phyloP scores from a whole-genome alignment of 768 basidiomycete genomes.

The Lactarius quietus region DNA sequence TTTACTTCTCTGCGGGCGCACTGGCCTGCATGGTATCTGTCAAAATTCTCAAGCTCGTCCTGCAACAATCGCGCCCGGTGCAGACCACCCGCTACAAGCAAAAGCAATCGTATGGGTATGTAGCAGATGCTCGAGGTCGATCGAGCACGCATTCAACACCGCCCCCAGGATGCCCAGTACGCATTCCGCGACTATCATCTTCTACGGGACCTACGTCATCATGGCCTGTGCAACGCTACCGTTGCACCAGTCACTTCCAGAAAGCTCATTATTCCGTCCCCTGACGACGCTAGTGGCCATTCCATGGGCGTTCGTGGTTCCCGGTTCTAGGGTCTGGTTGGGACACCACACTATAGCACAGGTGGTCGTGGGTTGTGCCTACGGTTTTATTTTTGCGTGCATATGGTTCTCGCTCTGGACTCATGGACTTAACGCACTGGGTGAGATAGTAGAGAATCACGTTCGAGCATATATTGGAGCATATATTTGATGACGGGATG shows the following conservation, averaged over 20 bases:
- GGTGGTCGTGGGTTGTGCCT: slow-evolving; percentile 54
- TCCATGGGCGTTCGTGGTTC: slow-evolving; percentile 54
- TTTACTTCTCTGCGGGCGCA: slow-evolving; percentile 58
- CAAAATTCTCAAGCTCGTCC: slow-evolving; percentile 54
- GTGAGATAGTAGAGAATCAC: slow-evolving; percentile 26
- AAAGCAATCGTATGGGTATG: slow-evolving; percentile 69
- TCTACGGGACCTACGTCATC: slow-evolving; percentile 56
- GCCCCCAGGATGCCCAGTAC: slow-evolving; percentile 74
- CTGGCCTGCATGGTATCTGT: slow-evolving; percentile 53
- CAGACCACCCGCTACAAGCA: slow-evolving; percentile 34
- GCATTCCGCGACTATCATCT: slow-evolving; percentile 67
- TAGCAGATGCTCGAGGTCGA: background rate
- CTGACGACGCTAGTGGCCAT: slow-evolving; percentile 45
- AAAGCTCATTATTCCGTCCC: slow-evolving; percentile 37
- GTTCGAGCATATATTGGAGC: slow-evolving; percentile 13
- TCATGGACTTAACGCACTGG: slow-evolving; percentile 32
- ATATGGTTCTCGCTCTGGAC: slow-evolving; percentile 62
- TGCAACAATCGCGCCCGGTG: slow-evolving; percentile 63
- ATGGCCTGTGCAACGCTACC: slow-evolving; percentile 58
- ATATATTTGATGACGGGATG: slow-evolving; percentile 9
- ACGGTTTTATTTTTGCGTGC: slow-evolving; percentile 51
- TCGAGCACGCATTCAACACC: background rate
- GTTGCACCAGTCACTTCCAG: slow-evolving; percentile 51
- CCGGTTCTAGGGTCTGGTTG: slow-evolving; percentile 67
- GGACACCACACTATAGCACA: slow-evolving; percentile 75